Percentiles rank a stretch among this genome's conserved stretches.
These are phyloP conservation scores for Lagerstroemia speciosa DNA, from an alignment of 345 rosid species.

Conservation along the genomic window DNA sequence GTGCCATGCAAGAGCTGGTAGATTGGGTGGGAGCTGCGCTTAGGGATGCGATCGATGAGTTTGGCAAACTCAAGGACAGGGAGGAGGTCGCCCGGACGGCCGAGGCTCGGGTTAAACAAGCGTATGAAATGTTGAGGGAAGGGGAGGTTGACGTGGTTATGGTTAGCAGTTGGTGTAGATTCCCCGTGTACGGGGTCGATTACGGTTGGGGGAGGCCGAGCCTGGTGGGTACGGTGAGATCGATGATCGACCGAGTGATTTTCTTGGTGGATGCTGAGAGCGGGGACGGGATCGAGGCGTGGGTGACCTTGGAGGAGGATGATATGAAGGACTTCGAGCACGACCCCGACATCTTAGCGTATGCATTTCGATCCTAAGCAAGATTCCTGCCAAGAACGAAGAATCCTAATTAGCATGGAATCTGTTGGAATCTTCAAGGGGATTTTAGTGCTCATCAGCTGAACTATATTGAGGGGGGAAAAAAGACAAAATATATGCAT, in stretches of 20 bases:
- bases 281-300: conserved; percentile 12
- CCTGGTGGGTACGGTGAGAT: background rate
- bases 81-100: background rate
- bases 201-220: conserved; percentile 13
- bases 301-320: conserved; percentile 4
- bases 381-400: too few species aligned
- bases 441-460: too few species aligned
- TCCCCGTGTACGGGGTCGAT: conserved; percentile 5
- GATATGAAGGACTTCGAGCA: conserved; percentile 7
- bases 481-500: too few species aligned
- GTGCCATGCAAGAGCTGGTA: background rate
- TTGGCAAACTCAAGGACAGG: background rate
- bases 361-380: background rate
- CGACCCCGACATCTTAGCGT: conserved; percentile 9
- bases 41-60: background rate
- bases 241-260: too few species aligned
- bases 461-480: too few species aligned
- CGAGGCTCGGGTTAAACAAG: background rate
- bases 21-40: background rate
- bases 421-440: too few species aligned
- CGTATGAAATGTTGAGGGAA: background rate
- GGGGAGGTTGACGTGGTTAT: background rate
- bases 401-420: too few species aligned
- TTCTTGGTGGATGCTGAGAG: conserved; percentile 1
- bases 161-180: conserved; percentile 7